Percentiles rank a stretch among this genome's conserved stretches.
phyloP scores from a whole-genome alignment of 768 basidiomycete species.

The Phylloporus sp. region DNA sequence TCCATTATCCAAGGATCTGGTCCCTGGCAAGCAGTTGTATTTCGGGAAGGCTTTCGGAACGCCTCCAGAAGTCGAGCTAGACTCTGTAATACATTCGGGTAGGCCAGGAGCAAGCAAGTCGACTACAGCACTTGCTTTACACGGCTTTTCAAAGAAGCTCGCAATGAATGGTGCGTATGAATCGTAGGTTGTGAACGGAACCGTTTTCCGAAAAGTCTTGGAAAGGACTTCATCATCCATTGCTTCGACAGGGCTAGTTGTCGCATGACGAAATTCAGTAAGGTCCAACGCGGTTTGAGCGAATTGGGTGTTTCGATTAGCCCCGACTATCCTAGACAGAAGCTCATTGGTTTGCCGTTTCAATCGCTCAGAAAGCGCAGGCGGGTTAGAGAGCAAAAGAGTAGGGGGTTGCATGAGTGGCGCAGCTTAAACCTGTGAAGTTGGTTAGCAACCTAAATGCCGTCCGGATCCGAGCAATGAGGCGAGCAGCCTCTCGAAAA shows the following conservation, averaged over 20 bases:
- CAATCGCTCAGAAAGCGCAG: no score
- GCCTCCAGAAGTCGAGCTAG: slow-evolving; percentile 17
- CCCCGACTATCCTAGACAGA: no score
- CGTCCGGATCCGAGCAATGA: no score
- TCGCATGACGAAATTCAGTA: background rate
- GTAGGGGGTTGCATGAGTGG: no score
- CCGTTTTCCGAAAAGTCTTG: slow-evolving; percentile 6
- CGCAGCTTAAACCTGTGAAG: no score
- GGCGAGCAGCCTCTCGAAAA: no score
- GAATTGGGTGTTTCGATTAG: slow-evolving; percentile 6
- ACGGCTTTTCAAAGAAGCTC: slow-evolving; percentile 4
- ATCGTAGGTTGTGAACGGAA: slow-evolving; percentile 13
- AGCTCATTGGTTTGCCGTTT: no score
- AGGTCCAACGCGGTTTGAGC: background rate
- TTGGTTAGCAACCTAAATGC: no score
- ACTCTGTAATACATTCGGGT: slow-evolving; percentile 11
- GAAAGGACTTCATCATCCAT: background rate
- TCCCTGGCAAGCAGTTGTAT: slow-evolving; percentile 1
- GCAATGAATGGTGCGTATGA: slow-evolving; percentile 13
- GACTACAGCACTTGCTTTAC: background rate
- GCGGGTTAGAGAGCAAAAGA: no score
- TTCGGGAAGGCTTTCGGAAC: slow-evolving; percentile 8
- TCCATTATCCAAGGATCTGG: background rate
- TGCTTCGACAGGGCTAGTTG: background rate
- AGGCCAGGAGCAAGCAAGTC: no score